These are phyloP conservation scores for Malus sylvestris DNA, from an alignment of 306 rosid genomes.

Conservation along the genomic window DNA sequence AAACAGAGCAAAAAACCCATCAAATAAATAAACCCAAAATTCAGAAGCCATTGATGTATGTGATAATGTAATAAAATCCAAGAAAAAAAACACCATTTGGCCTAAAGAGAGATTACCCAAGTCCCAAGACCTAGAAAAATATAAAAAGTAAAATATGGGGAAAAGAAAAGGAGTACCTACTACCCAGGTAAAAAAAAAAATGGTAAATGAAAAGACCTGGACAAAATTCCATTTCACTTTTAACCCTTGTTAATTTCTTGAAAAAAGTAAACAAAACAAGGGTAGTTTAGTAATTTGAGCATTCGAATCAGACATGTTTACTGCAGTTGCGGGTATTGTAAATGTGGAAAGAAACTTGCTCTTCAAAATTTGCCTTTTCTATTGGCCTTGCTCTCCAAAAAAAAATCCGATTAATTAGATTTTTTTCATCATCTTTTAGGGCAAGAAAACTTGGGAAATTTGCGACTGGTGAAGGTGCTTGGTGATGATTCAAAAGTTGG, in stretches of 20 bases:
- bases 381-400: background rate
- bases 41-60: background rate
- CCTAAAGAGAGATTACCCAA: background rate
- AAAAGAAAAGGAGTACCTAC: slow-evolving; percentile 5
- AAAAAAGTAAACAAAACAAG: background rate
- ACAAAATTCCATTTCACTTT: background rate
- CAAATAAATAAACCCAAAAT: background rate
- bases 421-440: too few relatives aligned
- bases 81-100: background rate
- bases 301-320: background rate
- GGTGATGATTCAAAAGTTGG: background rate
- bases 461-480: background rate
- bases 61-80: background rate
- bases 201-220: background rate
- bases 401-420: background rate
- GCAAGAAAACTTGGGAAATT: too few relatives aligned
- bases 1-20: background rate
- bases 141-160: background rate
- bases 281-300: slow-evolving; percentile 9
- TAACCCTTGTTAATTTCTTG: background rate
- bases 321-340: background rate
- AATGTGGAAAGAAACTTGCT: background rate
- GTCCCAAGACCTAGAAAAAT: background rate
- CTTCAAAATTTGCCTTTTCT: background rate
- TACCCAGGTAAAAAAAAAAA: too few relatives aligned